A percentile compares a stretch with the other conserved stretches of the same genome.
Evolutionary conservation across 2,329 filamentous ascomycete genomes (phyloP).

Genomic region (Arthroderma uncinatum): DNA sequence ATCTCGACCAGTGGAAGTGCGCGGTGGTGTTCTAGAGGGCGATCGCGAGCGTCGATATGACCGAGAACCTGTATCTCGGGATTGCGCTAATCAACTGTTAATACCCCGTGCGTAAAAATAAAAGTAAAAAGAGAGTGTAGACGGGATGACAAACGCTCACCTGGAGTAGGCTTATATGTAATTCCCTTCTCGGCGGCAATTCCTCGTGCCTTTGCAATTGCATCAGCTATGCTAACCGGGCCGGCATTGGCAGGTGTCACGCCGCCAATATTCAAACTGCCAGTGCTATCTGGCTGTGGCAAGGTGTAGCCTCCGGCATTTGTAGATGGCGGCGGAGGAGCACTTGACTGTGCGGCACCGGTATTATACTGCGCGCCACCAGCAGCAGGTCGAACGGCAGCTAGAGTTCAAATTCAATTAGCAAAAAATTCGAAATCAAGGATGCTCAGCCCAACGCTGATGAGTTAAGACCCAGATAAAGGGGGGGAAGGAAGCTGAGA

Average conservation of each 20-base stretch:
- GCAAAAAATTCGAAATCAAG: not conserved
- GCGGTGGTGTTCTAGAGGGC: conserved; percentile 55
- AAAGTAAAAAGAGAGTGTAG: not conserved
- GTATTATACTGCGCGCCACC: not conserved
- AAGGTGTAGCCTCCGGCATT: conserved; percentile 34
- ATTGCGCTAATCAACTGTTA: not conserved
- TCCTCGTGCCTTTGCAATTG: conserved; percentile 71
- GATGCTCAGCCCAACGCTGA: not conserved
- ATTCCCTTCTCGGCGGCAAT: conserved; percentile 71
- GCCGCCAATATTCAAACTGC: conserved; percentile 66
- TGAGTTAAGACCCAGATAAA: not conserved
- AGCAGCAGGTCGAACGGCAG: conserved; percentile 41
- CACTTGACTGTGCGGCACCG: not conserved
- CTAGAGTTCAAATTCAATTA: conserved; percentile 20
- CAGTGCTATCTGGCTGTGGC: conserved; percentile 42
- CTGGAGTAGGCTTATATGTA: conserved; percentile 33
- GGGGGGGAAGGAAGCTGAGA: not conserved
- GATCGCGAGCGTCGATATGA: conserved; percentile 46
- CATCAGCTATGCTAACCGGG: conserved; percentile 71
- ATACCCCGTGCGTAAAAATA: not conserved
- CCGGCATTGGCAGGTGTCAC: conserved; percentile 72
- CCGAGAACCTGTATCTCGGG: conserved; percentile 28
- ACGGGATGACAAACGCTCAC: conserved; percentile 15
- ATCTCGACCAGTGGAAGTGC: conserved; percentile 44
- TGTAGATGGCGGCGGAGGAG: conserved; percentile 32